Evolutionary conservation across 805 yeast genomes (phyloP).

Genomic region (Candida ulmi): DNA sequence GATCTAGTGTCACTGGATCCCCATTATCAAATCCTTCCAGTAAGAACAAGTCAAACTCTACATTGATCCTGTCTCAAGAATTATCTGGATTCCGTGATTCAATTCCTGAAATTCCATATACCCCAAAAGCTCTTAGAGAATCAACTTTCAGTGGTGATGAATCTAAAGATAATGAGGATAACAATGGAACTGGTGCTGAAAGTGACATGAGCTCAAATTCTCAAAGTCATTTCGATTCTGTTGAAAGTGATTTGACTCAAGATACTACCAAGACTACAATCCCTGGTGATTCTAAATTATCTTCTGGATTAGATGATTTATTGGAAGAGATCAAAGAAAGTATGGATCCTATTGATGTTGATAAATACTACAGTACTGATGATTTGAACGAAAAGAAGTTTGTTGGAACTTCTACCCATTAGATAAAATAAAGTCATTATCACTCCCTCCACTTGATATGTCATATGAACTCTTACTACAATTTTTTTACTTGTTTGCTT

Average conservation of each 20-base stretch:
- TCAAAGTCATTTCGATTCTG: slow-evolving; percentile 4
- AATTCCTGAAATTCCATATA: slow-evolving; percentile 19
- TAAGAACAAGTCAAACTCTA: no score
- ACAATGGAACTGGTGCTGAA: neutral
- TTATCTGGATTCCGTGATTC: slow-evolving; percentile 3
- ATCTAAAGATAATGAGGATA: slow-evolving; percentile 3
- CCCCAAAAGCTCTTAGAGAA: slow-evolving; percentile 13
- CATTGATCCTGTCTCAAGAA: no score
- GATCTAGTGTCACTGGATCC: neutral
- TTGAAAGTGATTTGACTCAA: slow-evolving; percentile 12
- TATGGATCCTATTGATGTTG: slow-evolving; percentile 7
- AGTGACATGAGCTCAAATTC: neutral
- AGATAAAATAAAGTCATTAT: no score
- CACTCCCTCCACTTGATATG: no score
- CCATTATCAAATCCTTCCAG: no score
- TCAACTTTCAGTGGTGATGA: slow-evolving; percentile 12
- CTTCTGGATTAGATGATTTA: slow-evolving; percentile 14
- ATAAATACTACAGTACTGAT: slow-evolving; percentile 3
- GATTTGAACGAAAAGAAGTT: no score
- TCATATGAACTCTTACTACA: no score
- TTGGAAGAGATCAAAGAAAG: slow-evolving; percentile 21
- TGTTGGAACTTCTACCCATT: no score
- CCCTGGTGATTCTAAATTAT: neutral
- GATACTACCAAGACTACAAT: slow-evolving; percentile 8
- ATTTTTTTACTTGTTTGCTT: no score